Base-by-base conservation (phyloP, 306 rosid species). In the Quercus mongolica region DNA sequence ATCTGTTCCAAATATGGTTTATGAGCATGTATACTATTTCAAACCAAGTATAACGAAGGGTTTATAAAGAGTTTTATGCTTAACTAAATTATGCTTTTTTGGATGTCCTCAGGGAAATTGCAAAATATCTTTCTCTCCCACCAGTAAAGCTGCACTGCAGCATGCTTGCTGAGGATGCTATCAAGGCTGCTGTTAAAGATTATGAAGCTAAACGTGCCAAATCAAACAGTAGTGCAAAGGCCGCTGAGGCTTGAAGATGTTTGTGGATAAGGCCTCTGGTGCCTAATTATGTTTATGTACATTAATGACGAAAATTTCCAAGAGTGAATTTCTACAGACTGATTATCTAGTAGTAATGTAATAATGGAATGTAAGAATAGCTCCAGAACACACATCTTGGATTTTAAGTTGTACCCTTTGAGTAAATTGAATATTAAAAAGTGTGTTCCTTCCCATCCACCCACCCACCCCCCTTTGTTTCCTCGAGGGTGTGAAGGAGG, bases 151-250 rank as follows among this genome's bases (percentile, higher is more conserved):
- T 96, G 76, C 99, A 96, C 83, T 93, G 99, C 88, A 96, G 98
- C 89, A 96, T 96, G 99, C 98, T 96, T 54, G 99, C 99, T 17
- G 99, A 96, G 89, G 99, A 96, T 81, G 99, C 99, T 5, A 96
- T 96, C 77, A 96, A 96, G 86, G 98, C 99, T 56, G 99, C 99
- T 56, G 91, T 96, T 69, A 93, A 96, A 87, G 98, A 96, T 78
- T 96, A 93, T 57, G 93, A 89, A 79, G 67, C 90, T 12, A 96
- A 88, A 80, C 92, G 83, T 46, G 74, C 82, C 58, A 80, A 90
- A 5, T 11, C 83, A 30, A 20, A 49, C 14, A 78, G 80, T 25
- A 41, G 55, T 38, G 56, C 85, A 75, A 85, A 85, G 75, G 78
- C 81, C 21, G 76, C 85, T 6, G 56, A 76, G 49, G 89, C 87